Conservation (phyloP, 208 protist species). For the Endotrypanum monterogeii region DNA sequence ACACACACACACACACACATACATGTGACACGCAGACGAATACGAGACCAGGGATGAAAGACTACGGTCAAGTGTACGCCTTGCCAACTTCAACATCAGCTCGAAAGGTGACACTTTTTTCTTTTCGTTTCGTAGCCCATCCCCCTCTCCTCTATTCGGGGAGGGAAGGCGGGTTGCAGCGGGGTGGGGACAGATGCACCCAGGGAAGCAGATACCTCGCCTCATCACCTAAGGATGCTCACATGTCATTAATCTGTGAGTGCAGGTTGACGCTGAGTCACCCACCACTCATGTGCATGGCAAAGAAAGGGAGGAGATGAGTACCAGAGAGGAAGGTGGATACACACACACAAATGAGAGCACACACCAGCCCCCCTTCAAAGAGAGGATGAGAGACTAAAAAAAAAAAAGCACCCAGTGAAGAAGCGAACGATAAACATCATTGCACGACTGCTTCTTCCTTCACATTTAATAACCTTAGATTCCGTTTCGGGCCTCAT, state of each 20-base stretch:
- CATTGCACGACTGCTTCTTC: neutral
- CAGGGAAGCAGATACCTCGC: too few relatives aligned
- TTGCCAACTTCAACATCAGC: too few relatives aligned
- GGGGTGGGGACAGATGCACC: too few relatives aligned
- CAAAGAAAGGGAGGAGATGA: too few relatives aligned
- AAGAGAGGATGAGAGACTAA: neutral
- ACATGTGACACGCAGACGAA: neutral
- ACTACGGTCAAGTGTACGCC: neutral
- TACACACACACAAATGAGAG: too few relatives aligned
- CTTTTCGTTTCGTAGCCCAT: neutral
- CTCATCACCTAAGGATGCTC: too few relatives aligned
- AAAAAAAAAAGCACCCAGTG: neutral
- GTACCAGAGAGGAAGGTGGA: too few relatives aligned
- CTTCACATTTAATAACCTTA: neutral
- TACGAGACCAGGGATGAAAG: neutral
- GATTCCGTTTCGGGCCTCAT: neutral
- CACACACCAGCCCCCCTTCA: too few relatives aligned
- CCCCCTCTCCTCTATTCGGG: neutral
- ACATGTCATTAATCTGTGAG: too few relatives aligned
- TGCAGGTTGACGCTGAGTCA: too few relatives aligned
- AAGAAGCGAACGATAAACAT: neutral
- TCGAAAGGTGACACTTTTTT: neutral
- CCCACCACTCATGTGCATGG: too few relatives aligned
- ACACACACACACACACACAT: neutral
- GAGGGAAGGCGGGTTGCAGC: too few relatives aligned